These are phyloP conservation scores for Stentor roeselii DNA, from an alignment of 73 alveolate species.

Conservation along the genomic window DNA sequence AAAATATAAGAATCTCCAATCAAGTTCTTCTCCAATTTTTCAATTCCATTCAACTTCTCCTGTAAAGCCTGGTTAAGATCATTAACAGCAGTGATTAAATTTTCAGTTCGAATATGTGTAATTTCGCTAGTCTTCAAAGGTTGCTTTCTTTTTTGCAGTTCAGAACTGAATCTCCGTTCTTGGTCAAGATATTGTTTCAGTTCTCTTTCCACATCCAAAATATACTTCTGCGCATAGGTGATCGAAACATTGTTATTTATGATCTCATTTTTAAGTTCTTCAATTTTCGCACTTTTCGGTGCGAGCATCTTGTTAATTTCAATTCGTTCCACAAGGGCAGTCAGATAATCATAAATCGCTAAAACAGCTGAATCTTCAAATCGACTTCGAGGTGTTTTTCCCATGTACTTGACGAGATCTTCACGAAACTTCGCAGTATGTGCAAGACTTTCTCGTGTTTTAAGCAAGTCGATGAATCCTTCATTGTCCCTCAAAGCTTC, in stretches of 20 bases:
- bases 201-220: constrained; percentile 19
- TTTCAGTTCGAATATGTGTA: constrained; percentile 16
- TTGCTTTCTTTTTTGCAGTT: neutral
- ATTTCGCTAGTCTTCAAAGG: neutral
- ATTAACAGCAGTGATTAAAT: constrained; percentile 5
- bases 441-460: neutral
- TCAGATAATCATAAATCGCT: constrained; percentile 1
- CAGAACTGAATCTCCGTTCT: neutral
- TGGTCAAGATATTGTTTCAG: neutral
- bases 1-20: neutral
- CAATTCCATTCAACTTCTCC: neutral
- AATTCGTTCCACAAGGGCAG: neutral
- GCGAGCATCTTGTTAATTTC: neutral
- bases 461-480: neutral
- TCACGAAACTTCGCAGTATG: neutral
- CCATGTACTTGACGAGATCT: neutral
- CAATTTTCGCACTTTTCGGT: neutral
- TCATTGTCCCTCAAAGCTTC: neutral
- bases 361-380: neutral
- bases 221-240: constrained; percentile 18
- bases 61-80: neutral
- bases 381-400: neutral
- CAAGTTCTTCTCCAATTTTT: constrained; percentile 4
- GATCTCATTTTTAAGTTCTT: constrained; percentile 20
- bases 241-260: constrained; percentile 15